Percentiles rank a stretch among this genome's conserved stretches.
These are phyloP conservation scores for Barnettozyma wickerhamii DNA, from an alignment of 805 yeast genomes.

Conservation along the genomic window DNA sequence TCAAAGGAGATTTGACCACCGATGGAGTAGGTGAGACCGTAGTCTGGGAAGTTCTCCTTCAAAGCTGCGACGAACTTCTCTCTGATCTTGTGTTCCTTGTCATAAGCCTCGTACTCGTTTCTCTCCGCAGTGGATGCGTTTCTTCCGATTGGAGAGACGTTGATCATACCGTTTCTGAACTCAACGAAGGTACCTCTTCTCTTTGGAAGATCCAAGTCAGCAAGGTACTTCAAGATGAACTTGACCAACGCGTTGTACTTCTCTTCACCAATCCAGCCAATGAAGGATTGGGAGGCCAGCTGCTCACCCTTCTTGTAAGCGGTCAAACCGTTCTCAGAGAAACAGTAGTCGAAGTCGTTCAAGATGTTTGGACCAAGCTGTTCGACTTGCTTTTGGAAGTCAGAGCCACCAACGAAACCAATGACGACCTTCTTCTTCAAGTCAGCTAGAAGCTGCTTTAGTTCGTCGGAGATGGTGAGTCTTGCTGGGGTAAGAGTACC, in stretches of 20 bases:
- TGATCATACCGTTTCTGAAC: conserved; percentile 99
- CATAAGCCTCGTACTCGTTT: conserved; percentile 84
- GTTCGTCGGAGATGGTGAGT: conserved; percentile 68
- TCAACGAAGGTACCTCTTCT: conserved; percentile 99
- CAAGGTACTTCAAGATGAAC: conserved; percentile 79
- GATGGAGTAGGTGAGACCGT: conserved; percentile 88
- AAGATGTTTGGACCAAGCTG: conserved; percentile 84
- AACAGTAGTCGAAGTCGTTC: conserved; percentile 87
- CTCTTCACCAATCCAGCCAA: conserved; percentile 92
- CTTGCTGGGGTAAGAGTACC: conserved; percentile 99
- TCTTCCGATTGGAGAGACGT: conserved; percentile 97
- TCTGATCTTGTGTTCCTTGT: conserved; percentile 77
- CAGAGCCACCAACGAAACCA: conserved; percentile 32
- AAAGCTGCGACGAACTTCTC: conserved; percentile 79
- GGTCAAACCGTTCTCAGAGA: conserved; percentile 96
- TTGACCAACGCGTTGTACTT: conserved; percentile 85
- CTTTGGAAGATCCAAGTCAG: conserved; percentile 85
- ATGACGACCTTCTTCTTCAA: conserved; percentile 89
- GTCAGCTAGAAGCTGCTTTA: conserved; percentile 62
- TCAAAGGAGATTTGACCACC: conserved; percentile 99
- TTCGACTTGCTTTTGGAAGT: conserved; percentile 66
- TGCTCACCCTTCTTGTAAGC: conserved; percentile 90
- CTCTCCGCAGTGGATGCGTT: conserved; percentile 94
- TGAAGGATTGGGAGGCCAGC: conserved; percentile 91
- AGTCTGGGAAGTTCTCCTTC: conserved; percentile 76